Base-by-base conservation (phyloP, 768 basidiomycete species). In the Boletus rubroflammeus region DNA sequence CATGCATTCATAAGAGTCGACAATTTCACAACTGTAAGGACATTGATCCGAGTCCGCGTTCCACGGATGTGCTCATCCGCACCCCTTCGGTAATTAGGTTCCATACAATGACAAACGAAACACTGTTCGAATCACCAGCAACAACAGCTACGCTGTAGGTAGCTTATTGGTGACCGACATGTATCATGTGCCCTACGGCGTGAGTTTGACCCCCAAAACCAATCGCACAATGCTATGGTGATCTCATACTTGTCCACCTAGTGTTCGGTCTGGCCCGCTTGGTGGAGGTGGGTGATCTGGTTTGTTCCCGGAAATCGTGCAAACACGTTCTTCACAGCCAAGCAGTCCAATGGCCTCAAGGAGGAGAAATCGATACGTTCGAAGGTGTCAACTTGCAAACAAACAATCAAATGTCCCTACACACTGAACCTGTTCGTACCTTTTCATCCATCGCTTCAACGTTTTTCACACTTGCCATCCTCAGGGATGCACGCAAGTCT, bases 1-100 rank as follows among this genome's bases (percentile, higher is more conserved):
- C 85, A 86, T 56, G 88, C 88, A 2, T 81, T 91, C 62, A 85
- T 91, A 64, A 81, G 79, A 62, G 87, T 90, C 13, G 89, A 90
- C 72, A 89, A 90, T 65, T 81, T 78, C 28, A 75, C 84, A 1
- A 73, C 63, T 1, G 78, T 88, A 17, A 66, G 66, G 17, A 62
- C 55, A 40, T 17, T 36, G 2, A 26, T 15, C 13, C 11, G n/a
- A n/a, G n/a, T n/a, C n/a, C n/a, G n/a, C 26, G 7, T 57, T 41
- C 47, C 25, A 9, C 6, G 4, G 11, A 15, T 6, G 47, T 51
- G 28, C 42, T 60, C 44, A 56, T 7, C 21, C 36, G 5, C 25
- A 39, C 48, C 17, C 4, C 19, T 50, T 36, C 15, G 42, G 34
- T 13, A 17, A 39, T 14, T 45, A 71, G 68, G 70, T 71, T 11